Evolutionary conservation across 1,284 basidiomycete genomes (phyloP).

Genomic region (Fomitopsis pinicola): DNA sequence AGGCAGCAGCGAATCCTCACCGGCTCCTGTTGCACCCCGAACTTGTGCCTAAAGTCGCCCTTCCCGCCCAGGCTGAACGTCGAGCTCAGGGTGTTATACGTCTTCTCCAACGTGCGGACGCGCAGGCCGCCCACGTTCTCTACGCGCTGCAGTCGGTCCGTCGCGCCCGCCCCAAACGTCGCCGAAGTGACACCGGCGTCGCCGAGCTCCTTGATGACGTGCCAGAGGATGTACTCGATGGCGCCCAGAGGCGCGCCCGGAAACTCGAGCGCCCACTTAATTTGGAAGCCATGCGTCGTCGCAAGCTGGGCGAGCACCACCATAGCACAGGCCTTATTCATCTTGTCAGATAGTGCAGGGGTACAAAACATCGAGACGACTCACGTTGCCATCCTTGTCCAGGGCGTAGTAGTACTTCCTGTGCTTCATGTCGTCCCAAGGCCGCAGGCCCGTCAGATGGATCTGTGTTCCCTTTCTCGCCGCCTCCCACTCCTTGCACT

Average conservation of each 20-base stretch:
- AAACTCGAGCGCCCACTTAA: slow-evolving; percentile 59
- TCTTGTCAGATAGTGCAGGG: no score
- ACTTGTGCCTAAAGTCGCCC: slow-evolving; percentile 42
- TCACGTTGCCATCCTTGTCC: slow-evolving; percentile 36
- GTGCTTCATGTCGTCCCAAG: slow-evolving; percentile 49
- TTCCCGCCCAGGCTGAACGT: slow-evolving; percentile 39
- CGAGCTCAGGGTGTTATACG: slow-evolving; percentile 40
- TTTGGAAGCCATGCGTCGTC: slow-evolving; percentile 46
- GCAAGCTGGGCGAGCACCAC: slow-evolving; percentile 53
- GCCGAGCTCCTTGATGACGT: slow-evolving; percentile 42
- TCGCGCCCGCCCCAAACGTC: slow-evolving; percentile 46
- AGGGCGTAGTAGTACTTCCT: slow-evolving; percentile 49
- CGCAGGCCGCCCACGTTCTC: slow-evolving; percentile 34
- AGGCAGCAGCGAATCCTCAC: slow-evolving; percentile 17
- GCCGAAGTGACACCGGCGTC: slow-evolving; percentile 38
- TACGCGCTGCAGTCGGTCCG: slow-evolving; percentile 30
- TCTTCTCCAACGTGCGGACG: slow-evolving; percentile 40
- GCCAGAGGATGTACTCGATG: slow-evolving; percentile 40
- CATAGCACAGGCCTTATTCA: slow-evolving; percentile 33
- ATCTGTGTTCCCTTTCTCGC: slow-evolving; percentile 48
- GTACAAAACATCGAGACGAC: neutral
- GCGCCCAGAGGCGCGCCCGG: slow-evolving; percentile 48
- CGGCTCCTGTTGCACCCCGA: slow-evolving; percentile 33
- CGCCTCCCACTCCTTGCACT: slow-evolving; percentile 44
- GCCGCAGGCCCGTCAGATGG: slow-evolving; percentile 49